Evolutionary conservation across 179 eudicot species (phyloP).

Genomic region (Vitellaria paradoxa): DNA sequence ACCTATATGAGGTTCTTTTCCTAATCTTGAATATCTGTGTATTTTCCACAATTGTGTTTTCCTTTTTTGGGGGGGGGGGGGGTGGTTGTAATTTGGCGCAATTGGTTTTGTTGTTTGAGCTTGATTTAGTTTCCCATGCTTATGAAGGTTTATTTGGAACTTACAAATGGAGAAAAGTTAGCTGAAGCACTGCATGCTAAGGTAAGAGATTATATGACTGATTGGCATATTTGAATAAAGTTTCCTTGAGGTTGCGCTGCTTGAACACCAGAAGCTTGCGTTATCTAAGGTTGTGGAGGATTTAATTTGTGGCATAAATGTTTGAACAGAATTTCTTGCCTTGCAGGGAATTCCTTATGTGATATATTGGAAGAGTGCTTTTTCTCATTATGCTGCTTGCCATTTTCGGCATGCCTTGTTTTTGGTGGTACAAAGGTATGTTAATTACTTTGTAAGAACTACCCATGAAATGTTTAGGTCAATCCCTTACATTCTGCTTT

Average conservation of each 20-base stretch:
- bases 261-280: conserved; percentile 4
- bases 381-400: conserved; percentile 71
- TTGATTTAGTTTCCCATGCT: conserved; percentile 16
- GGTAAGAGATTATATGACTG: conserved; percentile 35
- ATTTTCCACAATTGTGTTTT: background rate
- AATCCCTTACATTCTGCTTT: background rate
- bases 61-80: background rate
- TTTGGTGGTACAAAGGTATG: conserved; percentile 86
- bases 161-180: conserved; percentile 67
- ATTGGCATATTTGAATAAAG: background rate
- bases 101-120: conserved; percentile 9
- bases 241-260: background rate
- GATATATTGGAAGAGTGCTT: conserved; percentile 74
- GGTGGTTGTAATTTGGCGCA: background rate
- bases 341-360: conserved; percentile 89
- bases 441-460: background rate
- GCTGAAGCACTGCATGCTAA: conserved; percentile 76
- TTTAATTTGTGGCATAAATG: background rate
- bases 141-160: conserved; percentile 88
- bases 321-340: conserved; percentile 2
- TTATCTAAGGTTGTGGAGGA: conserved; percentile 6
- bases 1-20: background rate
- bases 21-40: background rate
- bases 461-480: background rate
- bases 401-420: conserved; percentile 89